Percentiles rank a stretch among this genome's conserved stretches.
Evolutionary conservation across 768 basidiomycete genomes (phyloP).

Genomic region (Hemileccinum rubropunctum): DNA sequence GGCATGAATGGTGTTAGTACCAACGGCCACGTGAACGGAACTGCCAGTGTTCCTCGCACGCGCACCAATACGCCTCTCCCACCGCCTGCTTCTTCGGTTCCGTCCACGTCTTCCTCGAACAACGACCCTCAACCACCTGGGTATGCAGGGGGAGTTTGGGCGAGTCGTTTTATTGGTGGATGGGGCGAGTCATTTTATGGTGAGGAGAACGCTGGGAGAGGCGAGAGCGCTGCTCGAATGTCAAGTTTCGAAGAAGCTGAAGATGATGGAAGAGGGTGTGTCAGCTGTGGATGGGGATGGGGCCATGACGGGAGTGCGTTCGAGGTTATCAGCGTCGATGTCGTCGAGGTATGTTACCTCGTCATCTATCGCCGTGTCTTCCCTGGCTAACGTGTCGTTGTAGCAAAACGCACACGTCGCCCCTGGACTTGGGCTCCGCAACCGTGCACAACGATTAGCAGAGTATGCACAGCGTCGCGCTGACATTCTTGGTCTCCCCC

Average conservation of each 20-base stretch:
- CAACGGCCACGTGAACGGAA: conserved; percentile 33
- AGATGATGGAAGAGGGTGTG: conserved; percentile 58
- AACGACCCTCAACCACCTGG: conserved; percentile 20
- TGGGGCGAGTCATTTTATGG: conserved; percentile 37
- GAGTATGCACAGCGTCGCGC: conserved; percentile 65
- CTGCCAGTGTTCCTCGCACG: conserved; percentile 27
- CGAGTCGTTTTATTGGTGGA: conserved; percentile 42
- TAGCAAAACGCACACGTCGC: conserved; percentile 54
- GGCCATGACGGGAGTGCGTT: conserved; percentile 76
- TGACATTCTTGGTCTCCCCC: conserved; percentile 37
- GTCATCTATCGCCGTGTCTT: not conserved
- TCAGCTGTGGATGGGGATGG: conserved; percentile 76
- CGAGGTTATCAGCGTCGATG: conserved; percentile 63
- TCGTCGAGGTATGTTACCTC: conserved; percentile 53
- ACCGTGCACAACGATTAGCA: conserved; percentile 60
- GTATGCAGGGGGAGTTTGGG: conserved; percentile 33
- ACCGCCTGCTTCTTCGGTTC: conserved; percentile 18
- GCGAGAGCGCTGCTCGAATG: conserved; percentile 24
- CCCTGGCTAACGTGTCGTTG: conserved; percentile 2
- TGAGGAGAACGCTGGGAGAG: conserved; percentile 28
- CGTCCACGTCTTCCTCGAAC: conserved; percentile 27
- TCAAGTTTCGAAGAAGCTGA: conserved; percentile 37
- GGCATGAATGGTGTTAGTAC: conserved; percentile 7
- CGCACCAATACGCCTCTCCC: conserved; percentile 29
- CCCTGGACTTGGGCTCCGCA: conserved; percentile 55